Conservation (phyloP, 768 basidiomycete genomes). For the Coprinopsis sp. region DNA sequence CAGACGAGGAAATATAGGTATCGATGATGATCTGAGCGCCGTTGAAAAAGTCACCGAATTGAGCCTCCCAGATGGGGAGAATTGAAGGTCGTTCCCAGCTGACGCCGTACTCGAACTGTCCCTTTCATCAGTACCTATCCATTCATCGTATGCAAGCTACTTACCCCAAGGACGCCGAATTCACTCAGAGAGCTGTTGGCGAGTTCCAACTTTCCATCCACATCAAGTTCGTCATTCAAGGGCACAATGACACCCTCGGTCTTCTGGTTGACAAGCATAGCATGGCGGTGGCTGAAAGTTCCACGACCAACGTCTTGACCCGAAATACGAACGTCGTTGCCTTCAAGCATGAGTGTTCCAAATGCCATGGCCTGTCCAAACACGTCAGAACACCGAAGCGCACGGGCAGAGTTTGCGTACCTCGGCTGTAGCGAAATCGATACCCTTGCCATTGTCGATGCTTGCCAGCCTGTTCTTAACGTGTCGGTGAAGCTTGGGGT, state of each 20-base stretch:
- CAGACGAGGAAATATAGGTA: constrained; percentile 79
- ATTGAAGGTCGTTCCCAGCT: constrained; percentile 85
- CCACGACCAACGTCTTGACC: constrained; percentile 93
- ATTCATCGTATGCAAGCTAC: constrained; percentile 21
- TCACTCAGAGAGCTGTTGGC: constrained; percentile 92
- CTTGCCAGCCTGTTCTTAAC: constrained; percentile 72
- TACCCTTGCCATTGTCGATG: constrained; percentile 59
- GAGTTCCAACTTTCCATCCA: constrained; percentile 69
- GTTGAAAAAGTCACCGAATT: constrained; percentile 95
- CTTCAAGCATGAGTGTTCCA: constrained; percentile 79
- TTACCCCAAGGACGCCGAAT: constrained; percentile 80
- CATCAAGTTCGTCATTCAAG: constrained; percentile 63
- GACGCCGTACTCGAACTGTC: constrained; percentile 85
- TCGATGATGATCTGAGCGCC: constrained; percentile 89
- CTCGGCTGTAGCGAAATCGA: constrained; percentile 92
- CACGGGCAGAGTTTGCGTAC: constrained; percentile 31
- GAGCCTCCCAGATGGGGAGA: constrained; percentile 89
- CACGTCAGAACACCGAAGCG: background rate
- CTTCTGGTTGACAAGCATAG: constrained; percentile 88
- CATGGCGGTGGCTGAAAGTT: constrained; percentile 86
- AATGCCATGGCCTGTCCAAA: constrained; percentile 71
- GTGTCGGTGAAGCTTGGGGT: constrained; percentile 73
- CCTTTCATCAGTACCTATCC: constrained; percentile 1
- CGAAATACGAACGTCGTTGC: constrained; percentile 81
- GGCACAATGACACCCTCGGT: constrained; percentile 79